Evolutionary conservation across 306 rosid species (phyloP).

Genomic region (Betula pendula): DNA sequence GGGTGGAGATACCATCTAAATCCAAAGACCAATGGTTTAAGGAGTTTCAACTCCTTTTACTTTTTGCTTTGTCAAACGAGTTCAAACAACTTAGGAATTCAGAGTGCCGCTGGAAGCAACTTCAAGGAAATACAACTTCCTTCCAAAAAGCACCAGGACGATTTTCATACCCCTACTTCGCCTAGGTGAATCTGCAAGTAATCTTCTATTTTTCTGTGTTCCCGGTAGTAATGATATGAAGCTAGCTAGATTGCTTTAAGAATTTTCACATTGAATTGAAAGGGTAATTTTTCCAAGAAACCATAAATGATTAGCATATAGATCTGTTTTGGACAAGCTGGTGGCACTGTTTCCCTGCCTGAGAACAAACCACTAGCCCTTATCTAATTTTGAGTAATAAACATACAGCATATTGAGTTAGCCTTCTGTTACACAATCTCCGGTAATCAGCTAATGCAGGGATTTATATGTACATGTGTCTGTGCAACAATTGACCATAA

Average conservation of each 20-base stretch:
- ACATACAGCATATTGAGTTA: not conserved
- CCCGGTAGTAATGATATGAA: not conserved
- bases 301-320: not conserved
- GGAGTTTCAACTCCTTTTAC: not conserved
- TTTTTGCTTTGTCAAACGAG: too few relatives aligned
- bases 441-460: not conserved
- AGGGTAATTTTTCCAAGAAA: not conserved
- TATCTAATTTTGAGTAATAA: not conserved
- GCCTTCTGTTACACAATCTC: not conserved
- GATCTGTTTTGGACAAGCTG: not conserved
- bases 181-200: not conserved
- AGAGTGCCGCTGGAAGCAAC: not conserved
- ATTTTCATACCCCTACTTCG: not conserved
- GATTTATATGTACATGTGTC: too few relatives aligned
- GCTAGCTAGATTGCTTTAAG: not conserved
- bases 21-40: not conserved
- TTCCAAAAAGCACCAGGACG: not conserved
- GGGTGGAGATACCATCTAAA: not conserved
- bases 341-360: not conserved
- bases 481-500: not conserved
- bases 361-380: not conserved
- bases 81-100: not conserved
- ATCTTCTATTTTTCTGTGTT: not conserved
- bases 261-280: slow-evolving; percentile 1
- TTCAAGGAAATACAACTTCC: not conserved